phyloP scores from a whole-genome alignment of 169 alveolate genomes.

The Ichthyophthirius multifiliis region DNA sequence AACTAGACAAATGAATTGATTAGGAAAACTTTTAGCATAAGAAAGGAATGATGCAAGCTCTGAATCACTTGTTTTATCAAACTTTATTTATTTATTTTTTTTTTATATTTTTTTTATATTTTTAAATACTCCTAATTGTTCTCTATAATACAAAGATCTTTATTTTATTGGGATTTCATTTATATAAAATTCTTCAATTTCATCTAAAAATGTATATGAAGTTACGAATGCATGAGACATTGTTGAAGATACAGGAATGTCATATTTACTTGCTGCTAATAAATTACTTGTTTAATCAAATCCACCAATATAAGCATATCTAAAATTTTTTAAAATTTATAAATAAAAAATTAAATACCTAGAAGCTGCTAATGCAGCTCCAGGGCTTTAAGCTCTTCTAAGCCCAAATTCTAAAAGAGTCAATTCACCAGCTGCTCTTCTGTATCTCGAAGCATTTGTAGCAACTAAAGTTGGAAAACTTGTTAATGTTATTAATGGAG shows the following conservation, averaged over 20 bases:
- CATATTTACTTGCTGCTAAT: constrained; percentile 32
- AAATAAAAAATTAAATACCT: neutral
- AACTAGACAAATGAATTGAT: constrained; percentile 72
- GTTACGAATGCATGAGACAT: constrained; percentile 86
- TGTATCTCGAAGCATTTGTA: constrained; percentile 81
- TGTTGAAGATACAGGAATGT: constrained; percentile 69
- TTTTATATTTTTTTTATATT: neutral
- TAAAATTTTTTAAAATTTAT: neutral
- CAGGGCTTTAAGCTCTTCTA: constrained; percentile 91
- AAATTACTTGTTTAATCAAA: constrained; percentile 81
- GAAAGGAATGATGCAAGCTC: constrained; percentile 85
- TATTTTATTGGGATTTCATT: constrained; percentile 49
- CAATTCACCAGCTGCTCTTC: constrained; percentile 56
- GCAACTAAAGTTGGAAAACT: constrained; percentile 83
- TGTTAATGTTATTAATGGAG: constrained; percentile 65
- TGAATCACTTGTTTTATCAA: constrained; percentile 68
- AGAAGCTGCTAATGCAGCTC: constrained; percentile 89
- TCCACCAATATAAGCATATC: constrained; percentile 83
- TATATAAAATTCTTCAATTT: constrained; percentile 20
- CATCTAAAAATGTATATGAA: constrained; percentile 52
- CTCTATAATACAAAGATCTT: constrained; percentile 40
- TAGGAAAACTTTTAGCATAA: constrained; percentile 82
- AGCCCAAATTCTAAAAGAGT: constrained; percentile 77
- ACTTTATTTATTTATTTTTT: constrained; percentile 17
- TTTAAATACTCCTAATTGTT: neutral